phyloP scores from a whole-genome alignment of 2,329 filamentous ascomycete species.

The Colletotrichum lupini region DNA sequence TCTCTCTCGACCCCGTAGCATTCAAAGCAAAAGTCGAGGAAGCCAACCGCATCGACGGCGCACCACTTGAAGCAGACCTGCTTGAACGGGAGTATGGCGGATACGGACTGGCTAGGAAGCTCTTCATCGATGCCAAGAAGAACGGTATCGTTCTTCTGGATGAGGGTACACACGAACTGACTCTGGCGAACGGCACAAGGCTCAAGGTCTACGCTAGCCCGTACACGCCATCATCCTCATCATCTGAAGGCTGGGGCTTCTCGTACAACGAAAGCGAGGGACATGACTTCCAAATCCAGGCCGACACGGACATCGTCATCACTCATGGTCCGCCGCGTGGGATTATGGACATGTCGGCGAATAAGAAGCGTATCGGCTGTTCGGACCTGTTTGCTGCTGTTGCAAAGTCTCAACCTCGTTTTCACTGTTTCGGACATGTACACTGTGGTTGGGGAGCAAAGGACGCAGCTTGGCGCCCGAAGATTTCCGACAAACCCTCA shows the following conservation, averaged over 20 bases:
- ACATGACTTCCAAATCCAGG: slow-evolving; percentile 52
- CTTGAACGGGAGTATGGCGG: slow-evolving; percentile 51
- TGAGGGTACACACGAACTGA: slow-evolving; percentile 60
- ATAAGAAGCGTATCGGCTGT: slow-evolving; percentile 52
- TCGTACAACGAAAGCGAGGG: slow-evolving; percentile 41
- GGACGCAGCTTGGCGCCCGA: slow-evolving; percentile 57
- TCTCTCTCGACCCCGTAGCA: slow-evolving; percentile 47
- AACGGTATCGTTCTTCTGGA: slow-evolving; percentile 60
- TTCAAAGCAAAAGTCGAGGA: neutral
- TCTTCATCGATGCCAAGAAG: slow-evolving; percentile 51
- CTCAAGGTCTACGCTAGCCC: slow-evolving; percentile 65
- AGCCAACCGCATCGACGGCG: neutral
- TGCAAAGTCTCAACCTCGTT: slow-evolving; percentile 51
- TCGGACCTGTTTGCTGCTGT: slow-evolving; percentile 57
- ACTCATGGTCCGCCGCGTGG: slow-evolving; percentile 67
- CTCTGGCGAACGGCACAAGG: slow-evolving; percentile 58
- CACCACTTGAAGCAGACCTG: slow-evolving; percentile 38
- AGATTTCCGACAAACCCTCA: slow-evolving; percentile 39
- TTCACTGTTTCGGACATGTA: slow-evolving; percentile 71
- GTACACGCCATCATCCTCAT: slow-evolving; percentile 52
- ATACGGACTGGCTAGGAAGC: slow-evolving; percentile 47
- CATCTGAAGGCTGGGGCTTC: slow-evolving; percentile 57
- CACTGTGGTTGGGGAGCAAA: slow-evolving; percentile 70
- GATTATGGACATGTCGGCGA: slow-evolving; percentile 57
- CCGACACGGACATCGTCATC: slow-evolving; percentile 57